Percentiles rank a stretch among this genome's conserved stretches.
phyloP scores from a whole-genome alignment of 345 rosid species.

The Euphorbia pulcherrima region DNA sequence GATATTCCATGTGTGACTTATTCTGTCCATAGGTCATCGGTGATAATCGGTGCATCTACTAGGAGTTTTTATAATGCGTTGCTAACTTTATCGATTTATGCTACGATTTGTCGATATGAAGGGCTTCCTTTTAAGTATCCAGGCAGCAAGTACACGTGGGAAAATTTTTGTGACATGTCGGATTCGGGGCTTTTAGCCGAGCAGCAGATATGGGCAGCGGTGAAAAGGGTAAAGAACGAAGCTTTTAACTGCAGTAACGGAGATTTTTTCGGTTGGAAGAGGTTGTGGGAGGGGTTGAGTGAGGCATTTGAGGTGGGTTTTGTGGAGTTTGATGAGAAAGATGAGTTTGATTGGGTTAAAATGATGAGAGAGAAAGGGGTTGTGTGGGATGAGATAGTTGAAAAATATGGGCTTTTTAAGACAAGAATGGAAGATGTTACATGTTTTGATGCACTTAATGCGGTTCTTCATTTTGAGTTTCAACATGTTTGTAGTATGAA shows the following conservation, averaged over 20 bases:
- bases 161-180: slow-evolving; percentile 34
- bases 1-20: background rate
- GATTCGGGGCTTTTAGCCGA: slow-evolving; percentile 30
- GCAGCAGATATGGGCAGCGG: slow-evolving; percentile 35
- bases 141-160: slow-evolving; percentile 32
- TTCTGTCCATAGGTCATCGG: slow-evolving; percentile 31
- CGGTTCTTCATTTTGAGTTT: slow-evolving; percentile 24
- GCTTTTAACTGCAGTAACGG: slow-evolving; percentile 40
- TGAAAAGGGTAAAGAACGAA: slow-evolving; percentile 11
- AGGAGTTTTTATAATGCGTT: slow-evolving; percentile 26
- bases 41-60: slow-evolving; percentile 33
- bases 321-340: slow-evolving; percentile 27
- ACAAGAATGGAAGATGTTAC: slow-evolving; percentile 34
- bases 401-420: slow-evolving; percentile 22
- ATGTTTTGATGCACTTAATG: slow-evolving; percentile 15
- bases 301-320: slow-evolving; percentile 27
- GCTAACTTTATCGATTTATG: slow-evolving; percentile 26
- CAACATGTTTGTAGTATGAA: slow-evolving; percentile 42
- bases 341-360: slow-evolving; percentile 23
- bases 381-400: slow-evolving; percentile 39
- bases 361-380: slow-evolving; percentile 20
- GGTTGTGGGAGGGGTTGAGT: slow-evolving; percentile 28
- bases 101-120: slow-evolving; percentile 25
- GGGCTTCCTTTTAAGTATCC: slow-evolving; percentile 27
- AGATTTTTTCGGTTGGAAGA: slow-evolving; percentile 31